Conservation (phyloP, 1,284 basidiomycete genomes). For the Stygiomarasmius scandens region DNA sequence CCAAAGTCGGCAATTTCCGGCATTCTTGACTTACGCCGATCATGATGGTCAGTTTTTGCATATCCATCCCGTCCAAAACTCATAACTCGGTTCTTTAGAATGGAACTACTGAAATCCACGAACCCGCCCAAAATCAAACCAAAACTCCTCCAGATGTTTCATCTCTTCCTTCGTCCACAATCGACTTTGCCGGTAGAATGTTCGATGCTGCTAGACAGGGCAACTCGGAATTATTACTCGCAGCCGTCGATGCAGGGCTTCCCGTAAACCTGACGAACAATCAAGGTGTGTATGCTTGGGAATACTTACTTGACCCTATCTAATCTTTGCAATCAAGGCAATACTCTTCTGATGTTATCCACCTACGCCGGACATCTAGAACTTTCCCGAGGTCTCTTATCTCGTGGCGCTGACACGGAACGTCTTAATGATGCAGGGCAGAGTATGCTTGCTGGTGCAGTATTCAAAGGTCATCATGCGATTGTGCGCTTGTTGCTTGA, state of each 20-base stretch:
- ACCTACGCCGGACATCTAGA: conserved; percentile 68
- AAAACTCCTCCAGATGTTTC: conserved; percentile 35
- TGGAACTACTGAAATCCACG: background rate
- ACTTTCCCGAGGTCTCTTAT: conserved; percentile 57
- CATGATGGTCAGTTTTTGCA: background rate
- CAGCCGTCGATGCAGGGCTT: conserved; percentile 73
- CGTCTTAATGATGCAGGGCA: conserved; percentile 77
- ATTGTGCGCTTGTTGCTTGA: conserved; percentile 64
- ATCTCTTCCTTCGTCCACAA: conserved; percentile 35
- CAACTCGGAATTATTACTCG: conserved; percentile 48
- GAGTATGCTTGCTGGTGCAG: conserved; percentile 80
- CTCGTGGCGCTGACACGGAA: conserved; percentile 67
- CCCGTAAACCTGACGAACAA: conserved; percentile 80
- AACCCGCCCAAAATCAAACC: background rate
- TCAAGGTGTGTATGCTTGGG: conserved; percentile 48
- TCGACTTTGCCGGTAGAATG: conserved; percentile 74
- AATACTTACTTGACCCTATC: background rate
- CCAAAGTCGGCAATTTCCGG: too few relatives aligned
- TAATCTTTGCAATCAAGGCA: conserved; percentile 44
- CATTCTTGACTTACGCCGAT: too few relatives aligned
- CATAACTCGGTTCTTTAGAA: background rate
- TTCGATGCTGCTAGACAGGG: conserved; percentile 78
- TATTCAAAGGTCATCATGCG: conserved; percentile 73
- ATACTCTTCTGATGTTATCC: conserved; percentile 83
- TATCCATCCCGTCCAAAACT: background rate